Base-by-base conservation (phyloP, 306 rosid species). In the Citrullus mucosospermus region DNA sequence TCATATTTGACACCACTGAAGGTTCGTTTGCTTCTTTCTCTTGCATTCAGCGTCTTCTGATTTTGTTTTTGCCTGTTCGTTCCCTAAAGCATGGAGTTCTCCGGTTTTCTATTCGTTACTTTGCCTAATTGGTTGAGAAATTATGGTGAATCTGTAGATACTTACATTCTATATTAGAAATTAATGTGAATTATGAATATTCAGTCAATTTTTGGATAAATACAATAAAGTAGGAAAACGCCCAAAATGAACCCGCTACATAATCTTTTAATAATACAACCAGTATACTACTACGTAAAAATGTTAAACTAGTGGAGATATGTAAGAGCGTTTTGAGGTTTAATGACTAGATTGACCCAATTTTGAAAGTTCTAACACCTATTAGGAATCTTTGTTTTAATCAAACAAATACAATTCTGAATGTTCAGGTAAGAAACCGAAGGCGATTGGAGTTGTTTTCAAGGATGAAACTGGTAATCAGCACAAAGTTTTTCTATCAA, bases 391-490 rank as follows among this genome's bases (percentile, higher is more conserved):
- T 51, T 51, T 51, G 10, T 6, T 55, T 4, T 17, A 55, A 55
- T 55, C 11, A 17, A 6, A 55, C 0, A 55, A 6, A 6, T 55
- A 17, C 25, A 55, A 55, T 18, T 55, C 22, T 55, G 25, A 55
- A 55, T 55, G 59, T 55, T 55, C 56, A 94, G 98, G 91, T 65
- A 88, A 85, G 79, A 82, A 38, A 28, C 93, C 92, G 77, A 91
- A 84, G 85, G 91, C 92, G 39, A 85, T 91, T 43, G 97, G 97
- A 55, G 99, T 91, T 22, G 80, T 90, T 16, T 95, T 95, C 82
- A 83, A 87, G 65, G 99, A 95, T 81, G 99, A 95, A 80, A 87
- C 86, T 65, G 97, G 97, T 75, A 86, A 84, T 18, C 84, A 79
- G 30, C 97, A 91, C 74, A 83, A 92, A 46, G 99, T 93, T 70